These are phyloP conservation scores for Ceratobasidium sp. DNA, from an alignment of 1,284 basidiomycete genomes.

Conservation along the genomic window DNA sequence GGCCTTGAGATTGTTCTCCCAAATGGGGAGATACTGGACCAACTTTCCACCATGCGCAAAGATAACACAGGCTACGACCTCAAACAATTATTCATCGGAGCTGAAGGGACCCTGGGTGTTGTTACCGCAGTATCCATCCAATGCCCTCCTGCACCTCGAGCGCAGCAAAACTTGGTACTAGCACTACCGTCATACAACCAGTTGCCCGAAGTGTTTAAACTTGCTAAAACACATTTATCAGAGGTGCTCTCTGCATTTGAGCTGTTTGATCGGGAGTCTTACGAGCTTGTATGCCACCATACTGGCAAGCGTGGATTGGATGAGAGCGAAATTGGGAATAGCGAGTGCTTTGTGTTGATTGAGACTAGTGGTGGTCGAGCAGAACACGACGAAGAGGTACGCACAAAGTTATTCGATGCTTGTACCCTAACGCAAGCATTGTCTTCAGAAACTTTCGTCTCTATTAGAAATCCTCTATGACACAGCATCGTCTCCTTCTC, in stretches of 20 bases:
- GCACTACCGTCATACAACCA: slow-evolving; percentile 76
- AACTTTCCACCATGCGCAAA: slow-evolving; percentile 84
- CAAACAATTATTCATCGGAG: slow-evolving; percentile 98
- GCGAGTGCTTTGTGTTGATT: slow-evolving; percentile 87
- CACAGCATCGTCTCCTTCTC: slow-evolving; percentile 66
- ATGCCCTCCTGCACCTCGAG: slow-evolving; percentile 80
- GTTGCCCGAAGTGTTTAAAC: slow-evolving; percentile 71
- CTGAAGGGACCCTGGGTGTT: slow-evolving; percentile 94
- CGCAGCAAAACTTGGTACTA: slow-evolving; percentile 78
- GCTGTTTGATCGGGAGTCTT: slow-evolving; percentile 89
- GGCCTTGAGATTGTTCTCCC: slow-evolving; percentile 97
- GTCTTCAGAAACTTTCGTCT: slow-evolving; percentile 79
- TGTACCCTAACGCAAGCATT: slow-evolving; percentile 7
- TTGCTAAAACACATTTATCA: slow-evolving; percentile 71
- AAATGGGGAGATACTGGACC: slow-evolving; percentile 92
- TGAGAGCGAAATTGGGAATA: slow-evolving; percentile 71
- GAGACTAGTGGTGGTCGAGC: slow-evolving; percentile 95
- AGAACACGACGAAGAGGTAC: slow-evolving; percentile 93
- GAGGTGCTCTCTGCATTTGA: slow-evolving; percentile 99
- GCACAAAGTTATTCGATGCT: slow-evolving; percentile 43
- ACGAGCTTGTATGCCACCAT: slow-evolving; percentile 74
- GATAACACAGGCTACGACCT: slow-evolving; percentile 99
- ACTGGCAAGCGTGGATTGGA: slow-evolving; percentile 68
- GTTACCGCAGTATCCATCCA: slow-evolving; percentile 95
- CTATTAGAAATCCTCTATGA: slow-evolving; percentile 74